Evolutionary conservation across 352 stramenopile species (phyloP).

Genomic region (Pythium dissimile): DNA sequence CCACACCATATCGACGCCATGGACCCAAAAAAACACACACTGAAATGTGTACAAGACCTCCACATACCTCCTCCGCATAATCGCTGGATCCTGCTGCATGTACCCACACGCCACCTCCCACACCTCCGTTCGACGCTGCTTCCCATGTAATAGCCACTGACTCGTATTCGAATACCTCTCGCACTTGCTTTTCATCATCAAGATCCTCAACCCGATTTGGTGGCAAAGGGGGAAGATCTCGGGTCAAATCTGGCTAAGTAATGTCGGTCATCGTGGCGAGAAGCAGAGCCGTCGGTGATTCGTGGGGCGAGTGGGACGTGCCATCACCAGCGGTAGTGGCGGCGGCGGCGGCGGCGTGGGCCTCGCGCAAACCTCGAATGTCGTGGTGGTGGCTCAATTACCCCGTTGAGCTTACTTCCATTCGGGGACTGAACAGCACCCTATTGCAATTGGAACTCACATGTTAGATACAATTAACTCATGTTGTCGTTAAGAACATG

Average conservation of each 20-base stretch:
- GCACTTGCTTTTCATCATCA: constrained; percentile 22
- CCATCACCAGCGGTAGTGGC: too few relatives aligned
- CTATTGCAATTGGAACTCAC: neutral
- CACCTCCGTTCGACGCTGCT: neutral
- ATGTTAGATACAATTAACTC: neutral
- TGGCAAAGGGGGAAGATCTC: neutral
- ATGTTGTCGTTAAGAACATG: neutral
- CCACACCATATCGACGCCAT: too few relatives aligned
- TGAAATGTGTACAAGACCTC: too few relatives aligned
- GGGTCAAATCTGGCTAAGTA: constrained; percentile 34
- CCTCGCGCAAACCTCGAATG: too few relatives aligned
- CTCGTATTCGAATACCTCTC: constrained; percentile 22
- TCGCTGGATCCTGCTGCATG: neutral
- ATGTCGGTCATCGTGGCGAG: constrained; percentile 10
- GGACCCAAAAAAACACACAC: too few relatives aligned
- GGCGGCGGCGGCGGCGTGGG: too few relatives aligned
- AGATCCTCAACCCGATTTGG: constrained; percentile 8
- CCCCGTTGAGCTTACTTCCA: too few relatives aligned
- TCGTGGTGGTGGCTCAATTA: too few relatives aligned
- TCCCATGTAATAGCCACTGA: neutral
- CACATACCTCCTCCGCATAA: too few relatives aligned
- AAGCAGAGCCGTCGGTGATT: too few relatives aligned
- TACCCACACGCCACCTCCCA: neutral
- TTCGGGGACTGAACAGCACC: too few relatives aligned
- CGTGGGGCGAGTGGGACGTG: too few relatives aligned